phyloP scores from a whole-genome alignment of 176 grass and related monocot species.

The Triticum aestivum region IWGSC_CS_RefSeq_v2.1 NC_057797.1:762471394-762471893 shows the following conservation, averaged over 20 bases:
- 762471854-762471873: neutral
- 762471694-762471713: no score
- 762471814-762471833: neutral
- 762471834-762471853: neutral
- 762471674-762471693: neutral
- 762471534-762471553: neutral
- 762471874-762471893: neutral
- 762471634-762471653: neutral
- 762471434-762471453: neutral
- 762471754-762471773: no score
- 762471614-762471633: no score
- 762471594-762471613: neutral
- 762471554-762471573: neutral
- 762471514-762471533: neutral
- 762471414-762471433: neutral
- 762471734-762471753: neutral
- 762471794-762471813: neutral
- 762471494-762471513: no score
- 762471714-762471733: neutral
- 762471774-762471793: neutral
- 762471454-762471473: constrained; percentile 33
- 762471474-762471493: neutral
- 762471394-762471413: constrained; percentile 32
- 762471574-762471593: no score
- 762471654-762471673: neutral